phyloP scores from a whole-genome alignment of 352 stramenopile genomes.

The Globisporangium orthogonon region DNA sequence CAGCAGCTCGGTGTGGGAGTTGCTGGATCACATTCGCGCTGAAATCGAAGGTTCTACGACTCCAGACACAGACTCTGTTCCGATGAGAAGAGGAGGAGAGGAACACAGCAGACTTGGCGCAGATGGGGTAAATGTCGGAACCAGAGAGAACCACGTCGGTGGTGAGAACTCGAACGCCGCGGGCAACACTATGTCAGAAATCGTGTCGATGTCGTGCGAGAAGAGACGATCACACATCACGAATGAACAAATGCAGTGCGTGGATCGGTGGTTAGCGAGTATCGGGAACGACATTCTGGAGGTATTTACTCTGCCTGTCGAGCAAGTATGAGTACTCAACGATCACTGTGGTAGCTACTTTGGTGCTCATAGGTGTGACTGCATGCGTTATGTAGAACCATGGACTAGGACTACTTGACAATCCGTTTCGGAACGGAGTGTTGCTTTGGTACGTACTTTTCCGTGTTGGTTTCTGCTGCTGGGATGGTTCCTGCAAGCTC shows the following conservation, averaged over 20 bases:
- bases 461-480: too few relatives aligned
- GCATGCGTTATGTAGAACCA: neutral
- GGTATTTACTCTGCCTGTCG: conserved; percentile 1
- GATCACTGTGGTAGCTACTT: neutral
- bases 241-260: conserved; percentile 17
- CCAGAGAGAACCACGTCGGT: neutral
- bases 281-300: conserved; percentile 7
- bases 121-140: neutral
- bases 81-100: neutral
- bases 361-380: too few relatives aligned
- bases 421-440: conserved; percentile 12
- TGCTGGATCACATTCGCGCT: conserved; percentile 8
- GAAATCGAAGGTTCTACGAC: neutral
- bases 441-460: conserved; percentile 9
- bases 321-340: neutral
- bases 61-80: neutral
- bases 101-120: neutral
- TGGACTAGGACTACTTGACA: conserved; percentile 11
- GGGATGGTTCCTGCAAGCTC: neutral
- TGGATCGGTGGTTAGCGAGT: conserved; percentile 17
- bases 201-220: neutral
- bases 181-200: neutral
- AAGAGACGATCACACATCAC: conserved; percentile 21
- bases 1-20: neutral
- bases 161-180: conserved; percentile 5